These are phyloP conservation scores for Buxus sempervirens DNA, from an alignment of 164 flowering plant species.

Conservation along the genomic window DNA sequence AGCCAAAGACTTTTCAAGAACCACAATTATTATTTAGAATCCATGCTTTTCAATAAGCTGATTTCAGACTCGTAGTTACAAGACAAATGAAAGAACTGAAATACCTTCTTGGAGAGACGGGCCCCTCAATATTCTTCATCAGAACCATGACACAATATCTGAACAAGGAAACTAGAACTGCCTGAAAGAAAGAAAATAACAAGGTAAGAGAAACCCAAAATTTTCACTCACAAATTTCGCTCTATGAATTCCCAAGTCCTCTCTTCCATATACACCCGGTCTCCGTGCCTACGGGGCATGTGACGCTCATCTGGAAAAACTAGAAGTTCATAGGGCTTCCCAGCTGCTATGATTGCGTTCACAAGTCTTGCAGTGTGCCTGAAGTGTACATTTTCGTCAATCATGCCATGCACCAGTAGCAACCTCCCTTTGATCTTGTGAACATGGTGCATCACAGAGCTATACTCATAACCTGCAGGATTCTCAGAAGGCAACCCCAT, in stretches of 20 bases:
- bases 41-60: too few relatives aligned
- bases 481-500: constrained; percentile 79
- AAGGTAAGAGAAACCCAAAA: neutral
- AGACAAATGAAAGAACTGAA: too few relatives aligned
- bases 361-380: constrained; percentile 95
- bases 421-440: constrained; percentile 59
- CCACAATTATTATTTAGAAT: too few relatives aligned
- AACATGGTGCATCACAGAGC: constrained; percentile 79
- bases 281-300: constrained; percentile 67
- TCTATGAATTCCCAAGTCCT: constrained; percentile 86
- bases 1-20: too few relatives aligned
- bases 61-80: too few relatives aligned
- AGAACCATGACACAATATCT: too few relatives aligned
- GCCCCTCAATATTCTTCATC: too few relatives aligned
- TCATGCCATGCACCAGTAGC: constrained; percentile 90
- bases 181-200: too few relatives aligned
- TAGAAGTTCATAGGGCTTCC: constrained; percentile 69
- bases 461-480: constrained; percentile 32
- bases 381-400: constrained; percentile 94
- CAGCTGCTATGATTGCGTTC: constrained; percentile 65
- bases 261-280: constrained; percentile 87
- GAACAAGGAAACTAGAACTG: too few relatives aligned
- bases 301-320: constrained; percentile 88
- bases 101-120: too few relatives aligned
- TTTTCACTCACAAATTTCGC: constrained; percentile 46